phyloP scores from a whole-genome alignment of 768 basidiomycete genomes.

The Mycena pura region DNA sequence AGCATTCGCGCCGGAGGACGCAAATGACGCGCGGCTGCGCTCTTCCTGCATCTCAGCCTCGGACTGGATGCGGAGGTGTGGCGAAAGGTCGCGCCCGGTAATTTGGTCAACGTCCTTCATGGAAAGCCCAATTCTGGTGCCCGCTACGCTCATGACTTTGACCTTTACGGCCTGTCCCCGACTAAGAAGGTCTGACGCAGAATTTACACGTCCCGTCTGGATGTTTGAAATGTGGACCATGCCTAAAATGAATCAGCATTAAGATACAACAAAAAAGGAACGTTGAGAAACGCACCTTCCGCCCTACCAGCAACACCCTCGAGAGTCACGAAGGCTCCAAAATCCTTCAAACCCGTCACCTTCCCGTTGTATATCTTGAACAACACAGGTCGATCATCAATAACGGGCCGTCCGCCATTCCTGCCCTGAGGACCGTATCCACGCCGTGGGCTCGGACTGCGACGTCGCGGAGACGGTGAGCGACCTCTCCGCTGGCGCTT shows the following conservation, averaged over 20 bases:
- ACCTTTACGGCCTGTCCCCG: constrained; percentile 90
- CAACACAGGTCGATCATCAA: constrained; percentile 86
- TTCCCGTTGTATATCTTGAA: constrained; percentile 96
- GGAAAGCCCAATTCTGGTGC: constrained; percentile 81
- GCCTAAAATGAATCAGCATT: constrained; percentile 55
- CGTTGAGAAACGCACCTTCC: constrained; percentile 70
- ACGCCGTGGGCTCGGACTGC: constrained; percentile 69
- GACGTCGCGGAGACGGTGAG: constrained; percentile 56
- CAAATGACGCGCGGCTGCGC: constrained; percentile 61
- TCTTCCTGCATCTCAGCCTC: constrained; percentile 94
- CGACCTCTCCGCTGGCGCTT: constrained; percentile 67
- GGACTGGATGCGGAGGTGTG: constrained; percentile 92
- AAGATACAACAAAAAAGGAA: background rate
- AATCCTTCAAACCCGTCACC: constrained; percentile 88
- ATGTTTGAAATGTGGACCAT: constrained; percentile 97
- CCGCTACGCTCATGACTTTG: constrained; percentile 94
- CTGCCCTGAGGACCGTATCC: constrained; percentile 55
- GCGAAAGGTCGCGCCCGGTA: constrained; percentile 90
- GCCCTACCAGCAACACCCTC: constrained; percentile 86
- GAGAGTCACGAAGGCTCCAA: constrained; percentile 91
- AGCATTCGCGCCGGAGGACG: constrained; percentile 85
- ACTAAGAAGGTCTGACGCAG: constrained; percentile 85
- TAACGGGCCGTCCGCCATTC: constrained; percentile 29
- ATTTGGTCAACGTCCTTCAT: constrained; percentile 98
- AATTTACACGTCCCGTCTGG: constrained; percentile 84